Evolutionary conservation across 2,329 filamentous ascomycete genomes (phyloP), one percentile per base, ranked within the genome.

Genomic region (Aspergillus sp.): DNA sequence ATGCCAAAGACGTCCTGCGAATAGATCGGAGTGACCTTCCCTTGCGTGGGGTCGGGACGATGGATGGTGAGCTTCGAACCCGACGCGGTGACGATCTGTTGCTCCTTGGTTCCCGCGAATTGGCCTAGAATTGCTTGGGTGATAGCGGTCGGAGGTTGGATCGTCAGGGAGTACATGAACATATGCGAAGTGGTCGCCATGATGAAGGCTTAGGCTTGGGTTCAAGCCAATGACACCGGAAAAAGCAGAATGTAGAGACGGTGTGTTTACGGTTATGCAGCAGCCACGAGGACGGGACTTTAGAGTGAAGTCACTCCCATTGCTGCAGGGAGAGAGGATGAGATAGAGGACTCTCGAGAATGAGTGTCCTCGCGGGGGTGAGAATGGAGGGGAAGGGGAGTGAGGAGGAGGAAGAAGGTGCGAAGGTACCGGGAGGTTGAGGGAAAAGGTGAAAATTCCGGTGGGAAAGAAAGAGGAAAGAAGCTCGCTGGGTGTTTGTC

Each of bases 101-200:
- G 94, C 76, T 96, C 93, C 77, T 93, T 95, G 59, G 90, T 96
- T 61, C 93, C 92, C 55, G 90, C 87, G 75, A 97, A 97, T 76
- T 97, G 93, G 64, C 94, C 95, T 54, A 96, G 82, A 60, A 96
- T 88, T 59, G 94, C 92, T 75, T 95, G 88, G 47, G 88, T 91
- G 66, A 96, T 85, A 54, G 90, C 88, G 61, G 91, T 92, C 32
- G 94, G 90, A 63, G 90, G 88, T 76, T 96, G 91, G 67, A 99
- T 87, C 63, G 94, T 97, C 78, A 99, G 82, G 67, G 90, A 94
- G 79, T 99, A 99, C 78, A 99, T 86, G 73, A 96, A 96, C 90
- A 96, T 95, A 73, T 93, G 93, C 61, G 92, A 96, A 56, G 93
- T 96, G 71, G 92, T 95, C 79, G 94, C 93, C 94, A 97, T 97